These are phyloP conservation scores for Colletotrichum simmondsii DNA, from an alignment of 2,329 filamentous ascomycete species.

Conservation along the genomic window DNA sequence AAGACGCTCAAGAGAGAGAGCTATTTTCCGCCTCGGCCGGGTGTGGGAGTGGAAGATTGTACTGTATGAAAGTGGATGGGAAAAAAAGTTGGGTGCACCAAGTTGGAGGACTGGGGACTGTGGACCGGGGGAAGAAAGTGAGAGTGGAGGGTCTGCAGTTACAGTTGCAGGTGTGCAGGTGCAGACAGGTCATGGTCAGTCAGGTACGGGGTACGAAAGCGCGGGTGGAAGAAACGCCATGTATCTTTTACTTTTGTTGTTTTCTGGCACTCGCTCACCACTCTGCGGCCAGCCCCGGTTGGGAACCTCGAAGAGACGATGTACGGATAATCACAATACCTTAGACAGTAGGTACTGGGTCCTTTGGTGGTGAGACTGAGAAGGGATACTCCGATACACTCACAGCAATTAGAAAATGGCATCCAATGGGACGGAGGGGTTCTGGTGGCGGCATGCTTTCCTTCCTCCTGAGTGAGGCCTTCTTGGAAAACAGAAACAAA, in stretches of 20 bases:
- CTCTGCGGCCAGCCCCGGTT: too few species aligned
- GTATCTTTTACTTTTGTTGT: neutral
- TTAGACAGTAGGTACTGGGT: neutral
- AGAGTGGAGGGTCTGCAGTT: neutral
- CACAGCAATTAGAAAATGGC: neutral
- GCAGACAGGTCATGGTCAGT: neutral
- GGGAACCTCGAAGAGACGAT: neutral
- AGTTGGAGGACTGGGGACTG: neutral
- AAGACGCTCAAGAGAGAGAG: conserved; percentile 3
- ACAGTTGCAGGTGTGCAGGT: neutral
- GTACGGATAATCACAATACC: neutral
- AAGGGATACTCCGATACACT: neutral
- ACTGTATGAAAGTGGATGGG: conserved; percentile 16
- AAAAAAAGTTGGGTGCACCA: neutral
- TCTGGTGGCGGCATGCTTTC: conserved; percentile 17
- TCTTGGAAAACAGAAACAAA: neutral
- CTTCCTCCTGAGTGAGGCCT: neutral
- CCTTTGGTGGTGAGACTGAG: neutral
- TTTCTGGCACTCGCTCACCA: neutral
- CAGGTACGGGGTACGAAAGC: conserved; percentile 3
- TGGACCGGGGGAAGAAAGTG: neutral
- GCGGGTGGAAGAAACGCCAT: neutral
- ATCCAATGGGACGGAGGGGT: neutral
- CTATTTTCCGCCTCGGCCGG: conserved; percentile 17
- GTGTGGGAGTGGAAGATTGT: conserved; percentile 10